Evolutionary conservation across 2,329 filamentous ascomycete species (phyloP), one percentile per base, ranked within the genome.

Genomic region (Beauveria sp.): DNA sequence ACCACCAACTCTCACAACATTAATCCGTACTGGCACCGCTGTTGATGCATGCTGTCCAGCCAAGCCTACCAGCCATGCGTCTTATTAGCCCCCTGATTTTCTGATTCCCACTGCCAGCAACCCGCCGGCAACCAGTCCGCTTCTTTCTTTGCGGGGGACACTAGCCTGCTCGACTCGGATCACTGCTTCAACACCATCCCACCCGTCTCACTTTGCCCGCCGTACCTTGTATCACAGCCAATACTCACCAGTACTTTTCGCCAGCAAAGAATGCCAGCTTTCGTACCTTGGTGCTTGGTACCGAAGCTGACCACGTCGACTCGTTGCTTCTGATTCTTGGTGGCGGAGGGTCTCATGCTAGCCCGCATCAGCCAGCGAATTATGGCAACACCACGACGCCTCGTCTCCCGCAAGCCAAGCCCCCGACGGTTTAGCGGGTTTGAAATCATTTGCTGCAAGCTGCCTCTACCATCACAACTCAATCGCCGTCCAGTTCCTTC

Each of bases 331-430:
- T 50, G 16, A 28, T 37, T 41, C 37, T 51, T 41, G 4, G 56
- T 59, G 56, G 56, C 37, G 56, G 56, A 59, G 56, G 56, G 56
- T 51, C 56, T 24, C 52, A 37, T n/a, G 47, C 37, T 59, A 59
- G 56, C 47, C 37, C 3, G 18, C 56, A 43, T 6, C 37, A 52
- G 24, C 56, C 56, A 44, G 47, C 56, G 37, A 59, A 59, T 59
- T 51, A 44, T 52, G 47, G 22, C 47, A 26, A 24, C 47, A 12
- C 46, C 20, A 52, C 56, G 37, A 52, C 56, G 56, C 56, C 56
- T 59, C 56, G 24, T 30, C 56, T 59, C 26, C 37, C 34, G 22
- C 47, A 59, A 52, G 37, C 56, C 56, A 59, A 44, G 56, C 56
- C 56, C 12, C 18, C 3, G 56, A 24, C 47, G 26, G 24, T 12